A percentile compares a stretch with the other conserved stretches of the same genome.
Evolutionary conservation across 352 stramenopile species (phyloP).

Genomic region (Globisporangium canariense): DNA sequence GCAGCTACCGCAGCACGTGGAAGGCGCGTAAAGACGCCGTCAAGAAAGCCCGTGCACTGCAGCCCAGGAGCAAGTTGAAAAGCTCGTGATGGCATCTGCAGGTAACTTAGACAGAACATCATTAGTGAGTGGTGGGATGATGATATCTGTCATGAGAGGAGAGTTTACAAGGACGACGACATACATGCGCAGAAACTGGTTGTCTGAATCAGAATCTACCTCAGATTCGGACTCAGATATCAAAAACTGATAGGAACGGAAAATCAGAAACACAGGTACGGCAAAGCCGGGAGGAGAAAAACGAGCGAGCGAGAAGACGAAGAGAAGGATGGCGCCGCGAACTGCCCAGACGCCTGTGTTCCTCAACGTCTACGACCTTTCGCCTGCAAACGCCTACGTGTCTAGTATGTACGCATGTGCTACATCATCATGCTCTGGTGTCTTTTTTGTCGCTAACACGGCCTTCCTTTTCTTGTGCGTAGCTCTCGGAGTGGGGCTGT

Average conservation of each 20-base stretch:
- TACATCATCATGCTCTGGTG: constrained; percentile 10
- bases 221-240: not conserved
- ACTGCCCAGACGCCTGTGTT: constrained; percentile 62
- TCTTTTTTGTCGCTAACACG: constrained; percentile 13
- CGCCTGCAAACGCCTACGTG: constrained; percentile 88
- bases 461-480: constrained; percentile 6
- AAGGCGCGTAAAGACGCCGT: constrained; percentile 66
- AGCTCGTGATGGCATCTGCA: constrained; percentile 3
- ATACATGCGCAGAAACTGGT: too few species aligned
- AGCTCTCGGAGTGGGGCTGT: constrained; percentile 86
- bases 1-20: constrained; percentile 46
- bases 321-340: constrained; percentile 37
- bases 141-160: too few species aligned
- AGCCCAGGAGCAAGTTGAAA: constrained; percentile 4
- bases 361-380: constrained; percentile 93
- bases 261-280: not conserved
- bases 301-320: constrained; percentile 7
- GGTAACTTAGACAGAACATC: too few species aligned
- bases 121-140: too few species aligned
- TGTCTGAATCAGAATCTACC: too few species aligned
- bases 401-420: constrained; percentile 31
- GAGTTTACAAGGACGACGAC: too few species aligned
- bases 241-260: not conserved
- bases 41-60: constrained; percentile 38
- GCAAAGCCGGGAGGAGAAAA: not conserved